A percentile compares a stretch with the other conserved stretches of the same genome.
Evolutionary conservation across 1,284 basidiomycete species (phyloP).

Genomic region (Sphagnurus paluster): DNA sequence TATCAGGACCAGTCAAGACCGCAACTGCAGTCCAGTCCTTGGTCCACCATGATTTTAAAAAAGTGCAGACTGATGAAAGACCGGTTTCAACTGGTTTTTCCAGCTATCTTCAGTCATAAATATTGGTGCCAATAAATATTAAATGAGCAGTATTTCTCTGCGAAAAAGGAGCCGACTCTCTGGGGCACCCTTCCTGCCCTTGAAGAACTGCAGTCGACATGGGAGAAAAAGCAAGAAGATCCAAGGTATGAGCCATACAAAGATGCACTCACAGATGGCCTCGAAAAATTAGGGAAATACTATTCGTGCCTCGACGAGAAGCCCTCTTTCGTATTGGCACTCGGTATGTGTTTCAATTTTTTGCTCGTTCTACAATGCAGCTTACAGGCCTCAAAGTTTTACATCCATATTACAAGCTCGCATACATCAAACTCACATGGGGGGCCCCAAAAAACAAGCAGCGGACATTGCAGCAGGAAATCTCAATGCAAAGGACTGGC

Average conservation of each 20-base stretch:
- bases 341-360: background rate
- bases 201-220: slow-evolving; percentile 22
- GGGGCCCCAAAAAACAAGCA: slow-evolving; percentile 22
- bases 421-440: slow-evolving; percentile 23
- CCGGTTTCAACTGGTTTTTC: no score
- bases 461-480: slow-evolving; percentile 17
- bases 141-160: slow-evolving; percentile 10
- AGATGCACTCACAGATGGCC: slow-evolving; percentile 15
- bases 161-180: slow-evolving; percentile 9
- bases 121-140: no score
- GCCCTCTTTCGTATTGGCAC: slow-evolving; percentile 13
- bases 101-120: no score
- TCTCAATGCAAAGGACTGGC: slow-evolving; percentile 21
- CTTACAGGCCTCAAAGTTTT: background rate
- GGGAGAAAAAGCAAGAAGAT: slow-evolving; percentile 22
- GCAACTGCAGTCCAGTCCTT: no score
- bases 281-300: slow-evolving; percentile 26
- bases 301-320: slow-evolving; percentile 25
- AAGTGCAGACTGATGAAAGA: no score
- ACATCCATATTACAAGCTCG: slow-evolving; percentile 23
- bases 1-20: no score
- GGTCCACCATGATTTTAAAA: no score
- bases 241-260: slow-evolving; percentile 16
- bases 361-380: background rate
- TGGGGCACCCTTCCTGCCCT: slow-evolving; percentile 21